Percentiles rank a stretch among this genome's conserved stretches.
Conservation (phyloP, 2,329 filamentous ascomycete species). For the Hymenoscyphus fructigenus region DNA sequence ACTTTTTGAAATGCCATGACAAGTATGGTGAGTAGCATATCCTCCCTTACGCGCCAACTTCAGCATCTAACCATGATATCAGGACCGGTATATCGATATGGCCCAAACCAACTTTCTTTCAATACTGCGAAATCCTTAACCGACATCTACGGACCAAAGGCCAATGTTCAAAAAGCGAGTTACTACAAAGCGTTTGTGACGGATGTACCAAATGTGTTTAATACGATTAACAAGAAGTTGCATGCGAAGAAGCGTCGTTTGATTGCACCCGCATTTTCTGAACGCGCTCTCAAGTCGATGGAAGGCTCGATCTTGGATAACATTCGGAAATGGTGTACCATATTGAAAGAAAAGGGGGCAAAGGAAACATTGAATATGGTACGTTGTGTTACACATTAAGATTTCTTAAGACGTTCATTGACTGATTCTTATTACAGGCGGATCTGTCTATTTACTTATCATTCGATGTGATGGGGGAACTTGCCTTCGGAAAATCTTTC, state of each 20-base stretch:
- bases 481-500: conserved; percentile 47
- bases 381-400: background rate
- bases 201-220: conserved; percentile 62
- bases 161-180: conserved; percentile 10
- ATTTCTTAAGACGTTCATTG: too few species aligned
- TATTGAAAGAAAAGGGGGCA: background rate
- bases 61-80: background rate
- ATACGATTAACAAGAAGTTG: conserved; percentile 65
- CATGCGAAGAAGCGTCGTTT: conserved; percentile 64
- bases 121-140: conserved; percentile 9
- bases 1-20: conserved; percentile 65
- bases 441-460: conserved; percentile 13
- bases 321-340: conserved; percentile 47
- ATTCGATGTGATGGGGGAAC: conserved; percentile 32
- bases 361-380: background rate
- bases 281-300: conserved; percentile 17
- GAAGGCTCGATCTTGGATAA: conserved; percentile 18
- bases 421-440: background rate
- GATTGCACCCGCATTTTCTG: conserved; percentile 61
- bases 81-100: background rate
- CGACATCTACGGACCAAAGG: conserved; percentile 13
- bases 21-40: conserved; percentile 7
- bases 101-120: conserved; percentile 10
- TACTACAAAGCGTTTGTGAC: conserved; percentile 12
- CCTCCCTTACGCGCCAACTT: background rate